Evolutionary conservation across 116 monocot genomes (phyloP), one percentile per base, ranked within the genome.

Genomic region (Cymodocea nodosa): DNA sequence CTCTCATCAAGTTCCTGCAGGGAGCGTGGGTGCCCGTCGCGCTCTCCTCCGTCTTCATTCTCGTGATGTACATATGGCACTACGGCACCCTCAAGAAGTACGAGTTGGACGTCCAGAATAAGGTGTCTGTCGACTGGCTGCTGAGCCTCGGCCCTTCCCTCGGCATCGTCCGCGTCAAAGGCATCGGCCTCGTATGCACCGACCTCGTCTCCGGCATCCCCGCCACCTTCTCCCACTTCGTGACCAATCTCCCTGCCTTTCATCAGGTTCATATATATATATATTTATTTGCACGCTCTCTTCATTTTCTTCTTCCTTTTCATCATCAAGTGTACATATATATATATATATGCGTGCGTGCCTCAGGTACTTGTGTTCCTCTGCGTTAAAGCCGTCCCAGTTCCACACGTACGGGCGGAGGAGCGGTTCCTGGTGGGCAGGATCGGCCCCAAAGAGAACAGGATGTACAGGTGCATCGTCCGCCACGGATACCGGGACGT

Each of bases 221-320:
- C 0, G 92, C 92, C 20, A 87, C 92, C 66, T 99, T 99, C 69
- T 92, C 92, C 18, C 99, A 99, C 65, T 99, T 99, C 51, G 86
- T 99, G 22, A 99, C 89, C 60, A 99, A 99, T 64, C 83, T 99
- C 1, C 99, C 99, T 23, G 99, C 99, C 12, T 99, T 99, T 68
- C 99, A 99, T 70, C 87, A 92, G 92, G 95, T 95, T n/a, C n/a
- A n/a, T n/a, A n/a, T n/a, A n/a, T n/a, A n/a, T n/a, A n/a, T n/a
- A n/a, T n/a, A n/a, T n/a, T n/a, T n/a, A n/a, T n/a, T n/a, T n/a
- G n/a, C n/a, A n/a, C n/a, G n/a, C n/a, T n/a, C n/a, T n/a, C n/a
- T n/a, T n/a, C n/a, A n/a, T n/a, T n/a, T n/a, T n/a, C n/a, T n/a
- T n/a, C n/a, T n/a, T n/a, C n/a, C n/a, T n/a, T n/a, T n/a, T n/a